phyloP scores from a whole-genome alignment of 2,329 filamentous ascomycete species.

The Coleophoma crateriformis region DNA sequence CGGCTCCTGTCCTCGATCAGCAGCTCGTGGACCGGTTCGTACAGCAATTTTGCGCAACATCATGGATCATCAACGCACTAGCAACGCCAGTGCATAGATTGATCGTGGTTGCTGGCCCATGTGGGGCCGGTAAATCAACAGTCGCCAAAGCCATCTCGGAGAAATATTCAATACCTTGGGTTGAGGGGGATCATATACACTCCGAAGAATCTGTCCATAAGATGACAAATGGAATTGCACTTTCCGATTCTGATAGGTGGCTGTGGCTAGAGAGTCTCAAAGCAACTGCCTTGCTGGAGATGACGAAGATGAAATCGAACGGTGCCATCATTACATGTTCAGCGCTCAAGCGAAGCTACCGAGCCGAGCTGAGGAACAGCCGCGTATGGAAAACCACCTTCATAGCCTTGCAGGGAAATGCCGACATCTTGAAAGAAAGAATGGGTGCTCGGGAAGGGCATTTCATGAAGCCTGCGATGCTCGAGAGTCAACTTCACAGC shows the following conservation, averaged over 20 bases:
- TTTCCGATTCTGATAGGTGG: constrained; percentile 27
- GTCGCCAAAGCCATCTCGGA: constrained; percentile 26
- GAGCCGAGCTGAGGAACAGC: constrained; percentile 24
- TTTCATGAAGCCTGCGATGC: constrained; percentile 31
- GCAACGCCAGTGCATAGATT: constrained; percentile 7
- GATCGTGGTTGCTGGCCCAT: constrained; percentile 32
- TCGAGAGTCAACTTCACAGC: constrained; percentile 27
- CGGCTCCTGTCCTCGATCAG: constrained; percentile 6
- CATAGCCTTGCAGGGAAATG: constrained; percentile 28
- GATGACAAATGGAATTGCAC: constrained; percentile 25
- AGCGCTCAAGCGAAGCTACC: constrained; percentile 28
- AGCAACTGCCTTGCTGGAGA: constrained; percentile 15
- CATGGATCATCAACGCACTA: constrained; percentile 1
- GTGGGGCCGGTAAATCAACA: constrained; percentile 35
- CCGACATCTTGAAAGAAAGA: constrained; percentile 24
- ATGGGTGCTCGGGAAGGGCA: constrained; percentile 24
- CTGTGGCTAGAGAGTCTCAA: constrained; percentile 26
- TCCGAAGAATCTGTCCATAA: constrained; percentile 24
- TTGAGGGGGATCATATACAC: constrained; percentile 36
- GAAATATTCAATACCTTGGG: constrained; percentile 25
- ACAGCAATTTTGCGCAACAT: constrained; percentile 4
- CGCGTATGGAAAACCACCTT: constrained; percentile 22
- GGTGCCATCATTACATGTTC: constrained; percentile 33
- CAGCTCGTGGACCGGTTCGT: constrained; percentile 12
- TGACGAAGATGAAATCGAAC: constrained; percentile 21